Evolutionary conservation across 2,329 filamentous ascomycete genomes (phyloP), one percentile per base, ranked within the genome.

Genomic region (Diplodia seriata): DNA sequence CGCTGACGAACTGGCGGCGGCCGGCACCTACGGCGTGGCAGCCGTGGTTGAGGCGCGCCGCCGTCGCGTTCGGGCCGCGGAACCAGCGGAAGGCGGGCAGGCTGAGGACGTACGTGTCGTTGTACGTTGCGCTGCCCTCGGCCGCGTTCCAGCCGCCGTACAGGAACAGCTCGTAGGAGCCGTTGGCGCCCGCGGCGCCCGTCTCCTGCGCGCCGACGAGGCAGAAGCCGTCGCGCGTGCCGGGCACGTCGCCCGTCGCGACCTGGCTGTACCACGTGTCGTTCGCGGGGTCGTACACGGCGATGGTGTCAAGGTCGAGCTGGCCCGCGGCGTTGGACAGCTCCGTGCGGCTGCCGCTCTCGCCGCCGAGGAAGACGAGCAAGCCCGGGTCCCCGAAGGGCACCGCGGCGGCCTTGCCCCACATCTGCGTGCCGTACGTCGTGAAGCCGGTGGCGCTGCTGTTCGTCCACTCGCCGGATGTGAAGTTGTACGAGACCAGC

Each of bases 401-500:
- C 9, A 67, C 38, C 4, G 11, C 31, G 2, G 26, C 29, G 12
- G 47, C 33, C 31, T 40, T 23, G 3, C 54, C 55, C 12, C 29
- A 38, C 33, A 67, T 40, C 50, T 54, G 50, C 15, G 55, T 54
- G 31, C 65, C 65, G 38, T 40, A 53, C 15, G 54, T 33, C 12
- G 54, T 67, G 33, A 38, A 67, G 31, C 29, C 40, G 47, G n/a
- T n/a, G 12, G 55, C 20, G 18, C 54, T 61, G 31, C 15, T 29
- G 36, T 67, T 67, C 29, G 29, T 47, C 65, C 65, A 67, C 2
- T 8, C 31, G 4, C 54, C 54, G 18, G 43, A 29, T 6, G 18
- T 12, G 40, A 50, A 62, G 65, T 67, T 54, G 55, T 61, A 67
- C 40, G 55, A 38, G 11, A 67, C 65, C 12, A 67, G 14, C 43